Evolutionary conservation across 2,329 filamentous ascomycete genomes (phyloP), one percentile per base, ranked within the genome.

Genomic region (Trichoderma endophyticum): DNA sequence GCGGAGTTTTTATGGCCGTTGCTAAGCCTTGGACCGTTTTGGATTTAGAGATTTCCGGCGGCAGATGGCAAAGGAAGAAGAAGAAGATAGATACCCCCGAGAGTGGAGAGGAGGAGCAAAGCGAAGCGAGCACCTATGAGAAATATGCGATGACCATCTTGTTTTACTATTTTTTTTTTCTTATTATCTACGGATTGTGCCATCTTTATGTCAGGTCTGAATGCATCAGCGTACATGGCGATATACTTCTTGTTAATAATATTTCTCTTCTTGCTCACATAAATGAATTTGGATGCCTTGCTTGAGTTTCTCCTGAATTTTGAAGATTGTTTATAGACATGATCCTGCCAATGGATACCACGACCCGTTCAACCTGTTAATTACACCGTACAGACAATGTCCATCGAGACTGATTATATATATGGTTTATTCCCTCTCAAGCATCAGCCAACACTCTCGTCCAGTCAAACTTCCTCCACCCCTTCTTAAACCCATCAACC

Each of bases 391-490:
- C 4, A 24, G n/a, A 51, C 0, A 6, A 51, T 51, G 15, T 28
- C 11, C 7, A 6, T 9, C n/a, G 32, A 61, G 14, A 11, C 39
- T 24, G 3, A 21, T 54, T n/a, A n/a, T n/a, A n/a, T n/a, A n/a
- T n/a, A 24, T 15, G 9, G 3, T 11, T 65, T 7, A 9, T 26
- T n/a, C 12, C 8, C 9, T 2, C 4, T 66, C 43, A 73, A 21
- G 74, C 79, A 21, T 87, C 84, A 1, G 83, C 80, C 48, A 91
- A 77, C 56, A 91, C 84, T 73, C 88, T 83, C 1, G 89, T 91
- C 88, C 96, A 99, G 84, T 99, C 96, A 84, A 96, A 98, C 83
- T 94, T 94, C 76, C 89, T 89, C 96, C 96, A 99, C 60, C 89
- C 86, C 84, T 91, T 95, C 84, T 89, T 91, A 78, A 97, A 99